These are phyloP conservation scores for Trichoderma sp. DNA, from an alignment of 2,329 filamentous ascomycete genomes.

Conservation along the genomic window DNA sequence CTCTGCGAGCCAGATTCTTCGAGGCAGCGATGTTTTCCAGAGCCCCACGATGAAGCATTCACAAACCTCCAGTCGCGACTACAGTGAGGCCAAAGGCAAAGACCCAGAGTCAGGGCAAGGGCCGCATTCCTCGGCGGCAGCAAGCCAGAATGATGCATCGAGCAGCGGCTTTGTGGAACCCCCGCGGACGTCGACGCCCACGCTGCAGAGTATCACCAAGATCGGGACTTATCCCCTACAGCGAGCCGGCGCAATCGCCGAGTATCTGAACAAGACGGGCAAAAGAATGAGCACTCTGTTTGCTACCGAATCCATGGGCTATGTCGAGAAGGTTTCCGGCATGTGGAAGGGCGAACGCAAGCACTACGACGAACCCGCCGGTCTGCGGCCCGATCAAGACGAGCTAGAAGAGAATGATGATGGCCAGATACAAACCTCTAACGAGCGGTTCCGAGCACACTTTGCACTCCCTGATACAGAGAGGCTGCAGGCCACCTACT, in stretches of 20 bases:
- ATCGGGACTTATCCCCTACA: conserved; percentile 78
- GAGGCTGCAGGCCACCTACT: conserved; percentile 84
- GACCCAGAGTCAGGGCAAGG: conserved; percentile 29
- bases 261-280: conserved; percentile 76
- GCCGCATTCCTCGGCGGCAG: conserved; percentile 38
- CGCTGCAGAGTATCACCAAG: conserved; percentile 56
- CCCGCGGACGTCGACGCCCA: conserved; percentile 42
- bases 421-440: conserved; percentile 64
- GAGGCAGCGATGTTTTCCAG: conserved; percentile 84
- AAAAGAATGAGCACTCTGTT: conserved; percentile 80
- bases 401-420: conserved; percentile 61
- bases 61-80: conserved; percentile 41
- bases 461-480: conserved; percentile 87
- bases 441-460: conserved; percentile 83
- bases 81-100: conserved; percentile 29
- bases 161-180: conserved; percentile 34
- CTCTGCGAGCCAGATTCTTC: conserved; percentile 88
- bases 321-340: conserved; percentile 93
- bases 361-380: conserved; percentile 73
- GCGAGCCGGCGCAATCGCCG: conserved; percentile 79
- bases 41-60: conserved; percentile 68
- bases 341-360: conserved; percentile 93
- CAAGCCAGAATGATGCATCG: conserved; percentile 42
- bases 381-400: conserved; percentile 57
- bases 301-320: conserved; percentile 91